Evolutionary conservation across 495 filamentous ascomycete genomes (phyloP).

Genomic region (Daldinia caldariorum): DNA sequence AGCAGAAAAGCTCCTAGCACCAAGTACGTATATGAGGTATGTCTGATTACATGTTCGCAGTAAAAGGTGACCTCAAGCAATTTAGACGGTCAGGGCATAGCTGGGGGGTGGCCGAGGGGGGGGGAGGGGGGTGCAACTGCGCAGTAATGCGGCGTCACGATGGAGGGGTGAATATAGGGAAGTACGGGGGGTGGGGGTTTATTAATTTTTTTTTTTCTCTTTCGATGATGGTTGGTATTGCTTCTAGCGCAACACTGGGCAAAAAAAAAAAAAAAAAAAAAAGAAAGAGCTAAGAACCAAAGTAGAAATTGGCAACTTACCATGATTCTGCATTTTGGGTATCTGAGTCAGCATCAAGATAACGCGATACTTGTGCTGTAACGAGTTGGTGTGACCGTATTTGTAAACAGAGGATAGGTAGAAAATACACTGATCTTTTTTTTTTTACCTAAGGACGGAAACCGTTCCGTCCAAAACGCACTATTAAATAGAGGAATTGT

Average conservation of each 20-base stretch:
- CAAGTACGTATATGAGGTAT: conserved; percentile 46
- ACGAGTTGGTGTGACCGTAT: conserved; percentile 31
- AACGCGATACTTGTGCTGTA: conserved; percentile 32
- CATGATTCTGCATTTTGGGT: conserved; percentile 41
- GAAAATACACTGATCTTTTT: background rate
- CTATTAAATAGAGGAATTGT: conserved; percentile 29
- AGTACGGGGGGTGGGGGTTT: conserved; percentile 23
- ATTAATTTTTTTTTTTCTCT: background rate
- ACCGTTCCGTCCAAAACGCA: conserved; percentile 41
- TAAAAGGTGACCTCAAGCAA: conserved; percentile 46
- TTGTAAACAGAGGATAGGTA: background rate
- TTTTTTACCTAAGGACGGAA: conserved; percentile 27
- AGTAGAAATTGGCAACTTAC: conserved; percentile 37
- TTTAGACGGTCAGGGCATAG: conserved; percentile 46
- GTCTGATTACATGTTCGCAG: conserved; percentile 50
- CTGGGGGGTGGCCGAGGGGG: conserved; percentile 24
- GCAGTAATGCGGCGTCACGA: conserved; percentile 41
- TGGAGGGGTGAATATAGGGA: conserved; percentile 34
- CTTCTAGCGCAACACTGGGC: conserved; percentile 26
- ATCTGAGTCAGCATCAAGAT: conserved; percentile 44
- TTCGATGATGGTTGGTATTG: conserved; percentile 34
- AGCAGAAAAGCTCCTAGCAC: conserved; percentile 47
- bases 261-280: conserved; percentile 20
- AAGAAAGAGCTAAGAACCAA: conserved; percentile 22
- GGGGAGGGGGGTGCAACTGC: conserved; percentile 31